A percentile compares a stretch with the other conserved stretches of the same genome.
These are phyloP conservation scores for Fusarium lateritium DNA, from an alignment of 2,329 filamentous ascomycete genomes.

Conservation along the genomic window DNA sequence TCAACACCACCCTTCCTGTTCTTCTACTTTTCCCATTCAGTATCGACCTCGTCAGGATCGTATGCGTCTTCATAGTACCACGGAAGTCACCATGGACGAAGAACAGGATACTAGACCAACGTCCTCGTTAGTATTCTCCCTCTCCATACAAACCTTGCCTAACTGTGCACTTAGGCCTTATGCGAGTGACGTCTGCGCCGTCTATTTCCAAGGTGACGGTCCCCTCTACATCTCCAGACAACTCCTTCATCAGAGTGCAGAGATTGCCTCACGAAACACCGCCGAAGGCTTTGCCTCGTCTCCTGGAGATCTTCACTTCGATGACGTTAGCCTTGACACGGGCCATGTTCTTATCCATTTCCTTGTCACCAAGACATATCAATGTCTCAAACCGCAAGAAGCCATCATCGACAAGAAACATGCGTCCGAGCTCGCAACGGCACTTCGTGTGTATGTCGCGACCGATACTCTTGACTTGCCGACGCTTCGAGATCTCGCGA, in stretches of 20 bases:
- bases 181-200: not conserved
- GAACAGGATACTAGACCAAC: not conserved
- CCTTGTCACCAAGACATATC: constrained; percentile 7
- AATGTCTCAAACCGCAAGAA: not conserved
- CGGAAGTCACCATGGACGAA: not conserved
- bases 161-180: constrained; percentile 1
- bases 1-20: too few species aligned
- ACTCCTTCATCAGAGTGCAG: not conserved
- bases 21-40: too few species aligned
- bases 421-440: not conserved
- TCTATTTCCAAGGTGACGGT: constrained; percentile 1
- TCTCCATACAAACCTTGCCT: not conserved
- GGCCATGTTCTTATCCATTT: constrained; percentile 31
- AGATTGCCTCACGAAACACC: not conserved
- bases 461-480: not conserved
- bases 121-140: not conserved
- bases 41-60: not conserved
- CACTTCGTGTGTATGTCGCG: not conserved
- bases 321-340: not conserved
- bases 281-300: accelerated
- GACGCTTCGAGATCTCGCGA: not conserved
- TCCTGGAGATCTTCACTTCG: not conserved
- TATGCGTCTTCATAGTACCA: too few species aligned
- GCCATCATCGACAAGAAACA: accelerated
- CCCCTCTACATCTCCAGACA: not conserved